These are phyloP conservation scores for Malassezia brasiliensis DNA, from an alignment of 1,284 basidiomycete genomes.

Conservation along the genomic window DNA sequence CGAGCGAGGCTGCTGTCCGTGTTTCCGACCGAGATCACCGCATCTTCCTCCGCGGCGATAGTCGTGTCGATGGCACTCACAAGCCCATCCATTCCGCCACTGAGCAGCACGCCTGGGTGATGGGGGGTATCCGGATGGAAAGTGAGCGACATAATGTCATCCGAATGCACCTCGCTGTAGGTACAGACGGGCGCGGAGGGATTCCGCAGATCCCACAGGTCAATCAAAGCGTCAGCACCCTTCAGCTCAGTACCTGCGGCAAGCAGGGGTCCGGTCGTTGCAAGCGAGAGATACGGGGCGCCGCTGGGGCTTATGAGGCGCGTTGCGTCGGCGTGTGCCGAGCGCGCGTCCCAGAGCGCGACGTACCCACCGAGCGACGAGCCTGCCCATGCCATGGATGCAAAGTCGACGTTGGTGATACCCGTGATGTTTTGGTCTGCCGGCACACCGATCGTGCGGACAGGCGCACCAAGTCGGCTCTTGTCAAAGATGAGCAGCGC, in stretches of 20 bases:
- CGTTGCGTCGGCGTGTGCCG: conserved; percentile 13
- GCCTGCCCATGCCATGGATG: conserved; percentile 8
- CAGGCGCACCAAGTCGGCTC: conserved; percentile 10
- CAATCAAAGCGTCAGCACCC: conserved; percentile 34
- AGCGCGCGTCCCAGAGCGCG: conserved; percentile 26
- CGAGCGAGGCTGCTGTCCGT: conserved; percentile 36
- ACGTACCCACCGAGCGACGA: conserved; percentile 21
- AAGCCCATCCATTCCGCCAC: conserved; percentile 40
- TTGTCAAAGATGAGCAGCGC: conserved; percentile 30
- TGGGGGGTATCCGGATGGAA: conserved; percentile 27
- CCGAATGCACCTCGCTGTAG: conserved; percentile 43
- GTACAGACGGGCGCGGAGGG: conserved; percentile 22
- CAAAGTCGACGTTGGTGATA: conserved; percentile 13
- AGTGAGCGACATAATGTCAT: conserved; percentile 37
- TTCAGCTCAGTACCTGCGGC: conserved; percentile 41
- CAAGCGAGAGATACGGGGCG: conserved; percentile 30
- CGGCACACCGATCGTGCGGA: conserved; percentile 15
- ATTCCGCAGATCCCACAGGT: conserved; percentile 37
- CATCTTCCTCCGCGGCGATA: conserved; percentile 39
- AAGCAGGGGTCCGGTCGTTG: conserved; percentile 17
- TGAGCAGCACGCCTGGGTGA: conserved; percentile 29
- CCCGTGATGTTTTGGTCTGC: conserved; percentile 23
- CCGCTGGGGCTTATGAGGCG: conserved; percentile 19
- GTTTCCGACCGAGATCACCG: conserved; percentile 41
- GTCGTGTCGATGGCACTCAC: conserved; percentile 33